Percentiles rank a stretch among this genome's conserved stretches.
These are phyloP conservation scores for Geranomyces michiganensis DNA, from an alignment of 192 early-diverging fungal species.

Conservation along the genomic window DNA sequence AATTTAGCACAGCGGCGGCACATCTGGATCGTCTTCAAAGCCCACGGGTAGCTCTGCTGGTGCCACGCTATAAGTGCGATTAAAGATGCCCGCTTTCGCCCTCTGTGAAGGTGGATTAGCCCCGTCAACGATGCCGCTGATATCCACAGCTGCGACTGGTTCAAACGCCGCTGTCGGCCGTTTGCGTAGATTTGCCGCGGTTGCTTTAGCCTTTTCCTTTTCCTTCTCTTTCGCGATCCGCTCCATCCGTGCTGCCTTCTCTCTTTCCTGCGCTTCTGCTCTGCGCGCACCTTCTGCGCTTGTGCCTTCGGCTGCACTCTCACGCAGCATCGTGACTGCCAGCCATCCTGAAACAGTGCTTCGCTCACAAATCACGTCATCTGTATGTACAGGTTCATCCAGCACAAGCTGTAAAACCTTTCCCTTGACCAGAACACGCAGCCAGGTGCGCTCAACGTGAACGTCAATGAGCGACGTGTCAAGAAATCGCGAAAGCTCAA, in stretches of 20 bases:
- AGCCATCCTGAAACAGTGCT: constrained; percentile 52
- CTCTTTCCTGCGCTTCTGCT: constrained; percentile 14
- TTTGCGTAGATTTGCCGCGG: neutral
- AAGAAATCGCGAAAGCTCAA: constrained; percentile 56
- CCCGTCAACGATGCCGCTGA: constrained; percentile 26
- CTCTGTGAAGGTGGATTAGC: constrained; percentile 9
- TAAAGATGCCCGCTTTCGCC: constrained; percentile 25
- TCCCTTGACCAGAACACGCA: constrained; percentile 52
- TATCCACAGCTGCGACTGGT: constrained; percentile 12
- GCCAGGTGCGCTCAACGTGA: constrained; percentile 43
- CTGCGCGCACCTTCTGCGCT: constrained; percentile 20
- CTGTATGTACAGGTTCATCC: constrained; percentile 44
- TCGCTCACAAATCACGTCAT: constrained; percentile 49
- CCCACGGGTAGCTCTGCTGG: constrained; percentile 27
- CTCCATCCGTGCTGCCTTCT: constrained; percentile 9
- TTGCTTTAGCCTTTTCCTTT: constrained; percentile 1
- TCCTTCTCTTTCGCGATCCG: constrained; percentile 13
- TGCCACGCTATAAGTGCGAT: constrained; percentile 12
- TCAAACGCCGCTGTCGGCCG: neutral
- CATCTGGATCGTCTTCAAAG: constrained; percentile 60
- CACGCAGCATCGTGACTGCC: constrained; percentile 47
- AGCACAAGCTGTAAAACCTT: constrained; percentile 59
- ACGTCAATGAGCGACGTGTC: constrained; percentile 58
- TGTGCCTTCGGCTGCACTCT: neutral
- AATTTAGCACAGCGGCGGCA: constrained; percentile 59